Conservation (phyloP, 306 rosid genomes). For the Prunus dulcis region DNA sequence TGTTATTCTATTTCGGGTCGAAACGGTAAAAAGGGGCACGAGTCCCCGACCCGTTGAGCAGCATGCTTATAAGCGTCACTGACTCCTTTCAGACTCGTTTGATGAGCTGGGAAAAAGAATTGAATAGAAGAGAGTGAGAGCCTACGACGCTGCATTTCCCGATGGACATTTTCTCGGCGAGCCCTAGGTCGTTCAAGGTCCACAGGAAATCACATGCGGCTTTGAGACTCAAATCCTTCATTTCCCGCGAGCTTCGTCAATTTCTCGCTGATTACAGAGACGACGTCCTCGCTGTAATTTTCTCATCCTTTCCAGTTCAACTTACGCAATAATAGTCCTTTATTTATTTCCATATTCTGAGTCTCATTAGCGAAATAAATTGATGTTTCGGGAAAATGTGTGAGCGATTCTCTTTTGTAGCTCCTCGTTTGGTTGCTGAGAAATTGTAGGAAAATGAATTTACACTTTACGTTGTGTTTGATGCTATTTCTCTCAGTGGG, state of each 20-base stretch:
- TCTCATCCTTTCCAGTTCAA: background rate
- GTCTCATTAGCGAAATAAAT: background rate
- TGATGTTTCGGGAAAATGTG: background rate
- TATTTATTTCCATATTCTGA: background rate
- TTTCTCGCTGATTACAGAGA: constrained; percentile 20
- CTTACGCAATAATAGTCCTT: background rate
- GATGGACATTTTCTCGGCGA: constrained; percentile 24
- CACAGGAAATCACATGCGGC: constrained; percentile 13
- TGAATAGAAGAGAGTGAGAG: background rate
- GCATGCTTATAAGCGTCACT: background rate
- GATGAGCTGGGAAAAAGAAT: background rate
- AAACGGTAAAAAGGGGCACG: background rate
- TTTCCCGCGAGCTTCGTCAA: constrained; percentile 21
- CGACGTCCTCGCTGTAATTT: constrained; percentile 21
- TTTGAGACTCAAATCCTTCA: constrained; percentile 16
- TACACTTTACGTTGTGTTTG: background rate
- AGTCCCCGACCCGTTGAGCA: no score
- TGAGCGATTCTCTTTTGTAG: background rate
- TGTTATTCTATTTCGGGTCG: background rate
- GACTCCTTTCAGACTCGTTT: background rate
- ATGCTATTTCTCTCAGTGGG: background rate
- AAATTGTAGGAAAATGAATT: background rate
- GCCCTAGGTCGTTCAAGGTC: constrained; percentile 15
- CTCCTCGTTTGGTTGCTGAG: background rate
- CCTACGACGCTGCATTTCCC: background rate